Evolutionary conservation across 129 eudicot species (phyloP).

Genomic region (Logfia minima): DNA sequence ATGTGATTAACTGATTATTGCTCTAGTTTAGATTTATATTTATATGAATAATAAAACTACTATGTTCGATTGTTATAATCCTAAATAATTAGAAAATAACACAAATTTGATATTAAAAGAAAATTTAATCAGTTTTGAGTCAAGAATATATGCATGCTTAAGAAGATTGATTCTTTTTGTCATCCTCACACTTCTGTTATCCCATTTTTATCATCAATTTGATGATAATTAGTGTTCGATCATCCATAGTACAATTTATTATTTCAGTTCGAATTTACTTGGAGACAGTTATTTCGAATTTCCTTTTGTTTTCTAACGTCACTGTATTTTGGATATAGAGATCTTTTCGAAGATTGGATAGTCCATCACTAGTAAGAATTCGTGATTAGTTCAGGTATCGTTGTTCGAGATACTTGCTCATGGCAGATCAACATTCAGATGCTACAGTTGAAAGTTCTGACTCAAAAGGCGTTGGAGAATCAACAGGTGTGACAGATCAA

Average conservation of each 20-base stretch:
- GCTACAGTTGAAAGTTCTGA: slow-evolving; percentile 5
- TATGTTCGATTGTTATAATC: neutral
- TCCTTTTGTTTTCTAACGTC: neutral
- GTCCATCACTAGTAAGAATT: neutral
- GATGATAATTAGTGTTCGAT: no score
- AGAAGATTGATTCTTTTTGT: no score
- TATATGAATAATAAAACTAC: neutral
- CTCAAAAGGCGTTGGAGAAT: slow-evolving; percentile 13
- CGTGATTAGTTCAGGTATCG: neutral
- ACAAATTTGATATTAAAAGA: no score
- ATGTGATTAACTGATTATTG: neutral
- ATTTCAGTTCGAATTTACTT: no score
- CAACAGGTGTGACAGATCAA: neutral
- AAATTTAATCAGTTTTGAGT: no score
- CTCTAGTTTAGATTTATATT: neutral
- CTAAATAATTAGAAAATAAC: neutral
- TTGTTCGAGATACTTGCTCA: slow-evolving; percentile 25
- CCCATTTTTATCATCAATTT: no score
- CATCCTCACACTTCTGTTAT: no score
- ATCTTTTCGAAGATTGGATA: slow-evolving; percentile 11
- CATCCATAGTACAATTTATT: no score
- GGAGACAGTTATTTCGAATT: no score
- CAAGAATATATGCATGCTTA: no score
- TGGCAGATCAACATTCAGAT: slow-evolving; percentile 55
- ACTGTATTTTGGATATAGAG: slow-evolving; percentile 3